phyloP scores from a whole-genome alignment of 495 filamentous ascomycete species.

The Lasiosphaeria ovina region DNA sequence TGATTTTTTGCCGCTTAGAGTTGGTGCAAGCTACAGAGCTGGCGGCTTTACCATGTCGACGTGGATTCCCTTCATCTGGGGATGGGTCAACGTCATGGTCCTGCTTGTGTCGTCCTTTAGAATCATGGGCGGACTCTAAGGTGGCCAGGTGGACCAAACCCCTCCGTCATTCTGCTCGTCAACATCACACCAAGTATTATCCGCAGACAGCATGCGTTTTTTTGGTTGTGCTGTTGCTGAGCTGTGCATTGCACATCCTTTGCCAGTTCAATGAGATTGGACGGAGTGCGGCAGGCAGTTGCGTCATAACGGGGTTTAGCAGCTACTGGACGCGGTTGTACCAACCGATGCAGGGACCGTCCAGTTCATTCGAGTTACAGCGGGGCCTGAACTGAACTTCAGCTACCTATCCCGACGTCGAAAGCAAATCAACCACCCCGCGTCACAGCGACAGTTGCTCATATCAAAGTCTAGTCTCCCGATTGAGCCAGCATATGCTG shows the following conservation, averaged over 20 bases:
- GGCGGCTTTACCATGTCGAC: conserved; percentile 94
- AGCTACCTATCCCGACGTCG: no score
- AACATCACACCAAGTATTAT: neutral
- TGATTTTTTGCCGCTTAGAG: conserved; percentile 44
- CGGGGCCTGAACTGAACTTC: no score
- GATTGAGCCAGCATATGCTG: neutral
- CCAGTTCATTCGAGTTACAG: no score
- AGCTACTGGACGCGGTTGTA: neutral
- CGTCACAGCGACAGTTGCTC: no score
- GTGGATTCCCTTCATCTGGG: conserved; percentile 96
- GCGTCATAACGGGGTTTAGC: conserved; percentile 23
- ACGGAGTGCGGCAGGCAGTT: conserved; percentile 2
- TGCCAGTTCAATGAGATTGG: neutral
- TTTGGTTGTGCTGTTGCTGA: no score
- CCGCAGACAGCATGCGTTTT: no score
- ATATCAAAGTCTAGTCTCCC: neutral
- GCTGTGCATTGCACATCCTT: no score
- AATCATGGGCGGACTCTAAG: conserved; percentile 81
- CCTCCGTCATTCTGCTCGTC: neutral
- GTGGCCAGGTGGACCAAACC: neutral
- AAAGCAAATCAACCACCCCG: no score
- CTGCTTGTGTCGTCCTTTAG: conserved; percentile 90
- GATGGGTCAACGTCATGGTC: conserved; percentile 84
- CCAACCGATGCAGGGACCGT: no score
- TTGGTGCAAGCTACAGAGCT: conserved; percentile 82